phyloP scores from a whole-genome alignment of 2,329 filamentous ascomycete species.

The Claviceps sp. region DNA sequence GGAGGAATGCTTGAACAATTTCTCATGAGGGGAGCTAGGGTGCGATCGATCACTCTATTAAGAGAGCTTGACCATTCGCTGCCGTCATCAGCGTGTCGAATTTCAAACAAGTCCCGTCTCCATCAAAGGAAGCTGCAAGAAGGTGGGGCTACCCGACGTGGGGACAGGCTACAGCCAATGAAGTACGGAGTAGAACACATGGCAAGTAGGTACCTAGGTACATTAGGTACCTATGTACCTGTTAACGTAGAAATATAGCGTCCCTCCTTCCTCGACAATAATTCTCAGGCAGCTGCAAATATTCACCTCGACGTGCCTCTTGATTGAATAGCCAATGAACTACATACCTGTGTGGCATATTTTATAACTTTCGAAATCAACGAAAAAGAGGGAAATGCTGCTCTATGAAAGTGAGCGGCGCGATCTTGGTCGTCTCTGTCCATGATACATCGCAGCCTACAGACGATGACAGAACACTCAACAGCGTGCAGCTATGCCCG shows the following conservation, averaged over 20 bases:
- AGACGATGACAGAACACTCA: neutral
- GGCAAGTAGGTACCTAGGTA: too few relatives aligned
- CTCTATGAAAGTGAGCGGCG: neutral
- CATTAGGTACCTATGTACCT: neutral
- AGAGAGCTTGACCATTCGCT: slow-evolving; percentile 12
- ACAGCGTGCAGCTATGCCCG: slow-evolving; percentile 12
- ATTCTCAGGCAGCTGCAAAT: neutral
- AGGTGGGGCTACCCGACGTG: neutral
- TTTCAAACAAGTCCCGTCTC: neutral
- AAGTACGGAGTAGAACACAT: too few relatives aligned
- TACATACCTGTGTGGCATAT: neutral
- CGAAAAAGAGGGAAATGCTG: neutral
- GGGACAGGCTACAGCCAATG: too few relatives aligned
- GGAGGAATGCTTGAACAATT: neutral
- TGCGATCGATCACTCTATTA: neutral
- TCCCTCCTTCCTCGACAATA: neutral
- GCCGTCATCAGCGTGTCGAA: slow-evolving; percentile 1
- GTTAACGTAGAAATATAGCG: neutral
- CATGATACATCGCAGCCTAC: neutral
- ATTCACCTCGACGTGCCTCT: neutral
- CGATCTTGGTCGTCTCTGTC: neutral
- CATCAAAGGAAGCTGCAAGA: neutral
- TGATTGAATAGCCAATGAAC: neutral
- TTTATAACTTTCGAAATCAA: neutral
- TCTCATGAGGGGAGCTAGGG: slow-evolving; percentile 15